phyloP scores from a whole-genome alignment of 2,329 filamentous ascomycete species.

The Alternaria triticimaculans region DNA sequence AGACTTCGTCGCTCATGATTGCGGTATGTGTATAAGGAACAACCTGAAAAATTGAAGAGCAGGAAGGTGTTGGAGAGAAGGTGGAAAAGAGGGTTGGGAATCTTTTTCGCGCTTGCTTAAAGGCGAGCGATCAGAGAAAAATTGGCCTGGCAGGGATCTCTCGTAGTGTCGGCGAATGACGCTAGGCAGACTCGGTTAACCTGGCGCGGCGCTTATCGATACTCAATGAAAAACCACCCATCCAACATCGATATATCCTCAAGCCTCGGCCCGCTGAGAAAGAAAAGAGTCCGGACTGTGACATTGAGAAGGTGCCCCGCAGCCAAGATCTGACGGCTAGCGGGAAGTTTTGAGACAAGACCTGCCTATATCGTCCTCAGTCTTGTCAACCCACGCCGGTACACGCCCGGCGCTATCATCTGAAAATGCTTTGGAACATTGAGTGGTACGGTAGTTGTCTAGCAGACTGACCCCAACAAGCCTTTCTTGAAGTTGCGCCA shows the following conservation, averaged over 20 bases:
- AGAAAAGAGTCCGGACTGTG: neutral
- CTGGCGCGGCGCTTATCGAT: constrained; percentile 16
- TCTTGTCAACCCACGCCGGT: neutral
- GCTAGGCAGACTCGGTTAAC: constrained; percentile 17
- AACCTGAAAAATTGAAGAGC: constrained; percentile 36
- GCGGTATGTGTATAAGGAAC: constrained; percentile 39
- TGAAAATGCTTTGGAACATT: neutral
- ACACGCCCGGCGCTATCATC: neutral
- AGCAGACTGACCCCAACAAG: too few relatives aligned
- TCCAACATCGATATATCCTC: neutral
- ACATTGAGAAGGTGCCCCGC: neutral
- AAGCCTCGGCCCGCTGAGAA: neutral
- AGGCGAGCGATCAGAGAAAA: constrained; percentile 21
- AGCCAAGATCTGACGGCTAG: neutral
- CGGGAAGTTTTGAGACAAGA: neutral
- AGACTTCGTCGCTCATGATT: constrained; percentile 96
- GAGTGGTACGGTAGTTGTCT: neutral
- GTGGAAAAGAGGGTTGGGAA: constrained; percentile 31
- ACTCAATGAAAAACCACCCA: constrained; percentile 3
- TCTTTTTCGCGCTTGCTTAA: constrained; percentile 20
- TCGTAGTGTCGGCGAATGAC: constrained; percentile 14
- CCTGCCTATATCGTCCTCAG: neutral
- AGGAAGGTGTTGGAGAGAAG: constrained; percentile 41
- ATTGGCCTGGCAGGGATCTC: constrained; percentile 16
- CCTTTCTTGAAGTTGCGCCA: too few relatives aligned